phyloP scores from a whole-genome alignment of 305 asterid species.

The Fraxinus ornus region DNA sequence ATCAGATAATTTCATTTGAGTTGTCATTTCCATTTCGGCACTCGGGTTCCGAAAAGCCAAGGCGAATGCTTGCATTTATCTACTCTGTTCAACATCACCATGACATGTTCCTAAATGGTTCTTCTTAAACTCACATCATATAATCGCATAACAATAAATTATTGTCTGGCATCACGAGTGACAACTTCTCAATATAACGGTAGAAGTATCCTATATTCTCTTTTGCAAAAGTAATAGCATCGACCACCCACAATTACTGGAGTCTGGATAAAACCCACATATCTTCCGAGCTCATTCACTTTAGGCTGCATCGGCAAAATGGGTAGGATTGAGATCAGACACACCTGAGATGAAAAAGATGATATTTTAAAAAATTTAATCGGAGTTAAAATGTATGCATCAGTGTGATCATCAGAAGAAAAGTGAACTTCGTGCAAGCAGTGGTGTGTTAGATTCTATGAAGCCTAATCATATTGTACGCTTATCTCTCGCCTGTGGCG shows the following conservation, averaged over 20 bases:
- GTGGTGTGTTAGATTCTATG: background rate
- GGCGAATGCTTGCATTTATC: conserved; percentile 15
- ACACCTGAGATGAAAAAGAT: conserved; percentile 27
- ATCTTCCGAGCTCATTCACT: conserved; percentile 45
- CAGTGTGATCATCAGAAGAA: background rate
- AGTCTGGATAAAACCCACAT: conserved; percentile 53
- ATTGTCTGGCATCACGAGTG: conserved; percentile 37
- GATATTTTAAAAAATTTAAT: background rate
- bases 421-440: background rate
- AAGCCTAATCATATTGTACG: background rate
- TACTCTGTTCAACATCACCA: background rate
- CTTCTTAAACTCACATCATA: conserved; percentile 34
- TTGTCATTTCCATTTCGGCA: conserved; percentile 2
- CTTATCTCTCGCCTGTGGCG: background rate
- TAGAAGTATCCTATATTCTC: conserved; percentile 51
- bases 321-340: conserved; percentile 57
- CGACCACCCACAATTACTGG: conserved; percentile 45
- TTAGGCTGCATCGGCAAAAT: conserved; percentile 64
- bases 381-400: background rate
- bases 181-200: conserved; percentile 53
- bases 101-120: background rate
- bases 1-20: background rate
- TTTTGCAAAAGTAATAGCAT: conserved; percentile 45
- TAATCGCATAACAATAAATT: conserved; percentile 42
- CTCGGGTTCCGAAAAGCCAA: conserved; percentile 23